Conservation (phyloP, 2,329 filamentous ascomycete species). For the Periconia sp. region DNA sequence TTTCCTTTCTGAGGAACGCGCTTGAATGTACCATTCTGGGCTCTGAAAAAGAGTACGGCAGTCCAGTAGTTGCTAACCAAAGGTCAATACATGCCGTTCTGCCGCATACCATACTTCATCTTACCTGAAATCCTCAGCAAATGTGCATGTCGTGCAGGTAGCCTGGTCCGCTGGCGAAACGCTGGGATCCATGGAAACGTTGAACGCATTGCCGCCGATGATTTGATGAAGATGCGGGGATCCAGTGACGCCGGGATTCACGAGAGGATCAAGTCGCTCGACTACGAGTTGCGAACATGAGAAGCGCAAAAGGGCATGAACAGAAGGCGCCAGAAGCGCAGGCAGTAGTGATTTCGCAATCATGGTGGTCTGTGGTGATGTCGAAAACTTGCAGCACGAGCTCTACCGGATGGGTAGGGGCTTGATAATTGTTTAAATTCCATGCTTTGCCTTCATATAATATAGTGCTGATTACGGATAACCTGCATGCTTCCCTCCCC, state of each 20-base stretch:
- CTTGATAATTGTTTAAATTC: slow-evolving; percentile 1
- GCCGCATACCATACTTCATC: too few species aligned
- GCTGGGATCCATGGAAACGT: slow-evolving; percentile 25
- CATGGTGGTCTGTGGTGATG: slow-evolving; percentile 1
- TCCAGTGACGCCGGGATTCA: slow-evolving; percentile 21
- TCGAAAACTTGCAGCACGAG: background rate
- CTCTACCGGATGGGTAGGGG: too few species aligned
- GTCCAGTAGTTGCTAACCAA: slow-evolving; percentile 44
- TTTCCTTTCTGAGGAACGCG: slow-evolving; percentile 44
- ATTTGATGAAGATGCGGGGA: slow-evolving; percentile 28
- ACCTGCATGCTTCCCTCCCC: too few species aligned
- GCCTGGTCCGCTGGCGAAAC: slow-evolving; percentile 17
- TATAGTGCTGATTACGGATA: too few species aligned
- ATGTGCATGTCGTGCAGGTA: slow-evolving; percentile 30
- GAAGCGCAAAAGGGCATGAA: slow-evolving; percentile 25
- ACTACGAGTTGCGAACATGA: slow-evolving; percentile 29
- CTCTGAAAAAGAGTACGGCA: slow-evolving; percentile 36
- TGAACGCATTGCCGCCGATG: slow-evolving; percentile 27
- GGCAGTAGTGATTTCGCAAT: slow-evolving; percentile 2
- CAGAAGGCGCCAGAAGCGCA: slow-evolving; percentile 18
- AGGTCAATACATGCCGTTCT: too few species aligned
- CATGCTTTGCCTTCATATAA: slow-evolving; percentile 11
- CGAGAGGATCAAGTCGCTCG: slow-evolving; percentile 28
- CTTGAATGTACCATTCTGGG: slow-evolving; percentile 39
- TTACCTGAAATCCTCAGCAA: slow-evolving; percentile 54